Evolutionary conservation across 2,329 filamentous ascomycete genomes (phyloP), one percentile per base, ranked within the genome.

Genomic region (Neonectria coccinea): DNA sequence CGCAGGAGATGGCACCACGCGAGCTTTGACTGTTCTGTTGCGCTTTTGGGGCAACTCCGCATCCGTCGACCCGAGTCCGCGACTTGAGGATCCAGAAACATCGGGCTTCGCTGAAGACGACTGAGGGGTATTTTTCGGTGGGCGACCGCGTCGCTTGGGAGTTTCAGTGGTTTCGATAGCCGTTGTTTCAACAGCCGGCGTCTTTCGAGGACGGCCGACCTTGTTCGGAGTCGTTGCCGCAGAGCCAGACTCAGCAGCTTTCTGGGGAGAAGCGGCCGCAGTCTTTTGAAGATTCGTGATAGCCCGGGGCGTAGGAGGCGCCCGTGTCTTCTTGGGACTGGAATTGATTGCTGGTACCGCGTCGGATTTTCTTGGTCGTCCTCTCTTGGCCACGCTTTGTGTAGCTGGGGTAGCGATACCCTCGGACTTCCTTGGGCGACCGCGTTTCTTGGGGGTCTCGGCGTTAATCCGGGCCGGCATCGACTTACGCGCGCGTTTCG

Each of bases 341-440:
- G 63, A 45, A 4, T 58, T 36, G 12, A 27, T 31, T 20, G 57
- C 54, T 14, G 64, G 56, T 5, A 59, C 61, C 5, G 56, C 65
- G 39, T 73, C 67, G 0, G 67, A 73, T 22, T 73, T 73, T 41
- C 71, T 70, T 2, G 71, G 71, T 6, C 71, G 56, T 9, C 71
- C 71, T 56, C 70, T 64, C 61, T 71, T 73, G 42, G 47, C 61
- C 2, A 64, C 58, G 42, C 67, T 59, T 9, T 42, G 29, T 5
- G 54, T 47, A 5, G 59, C 61, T 33, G 70, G 70, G 7, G 71
- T 73, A 8, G 65, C 53, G 9, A 59, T 27, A 36, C 18, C 62
- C 45, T 73, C 69, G 45, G 65, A 73, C 55, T 73, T 73, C 20
- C 65, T 67, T 5, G 71, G 71, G n/a, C 70, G 70, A 36, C 70